phyloP scores from a whole-genome alignment of 2,329 filamentous ascomycete species.

The Sphaerulina musiva region DNA sequence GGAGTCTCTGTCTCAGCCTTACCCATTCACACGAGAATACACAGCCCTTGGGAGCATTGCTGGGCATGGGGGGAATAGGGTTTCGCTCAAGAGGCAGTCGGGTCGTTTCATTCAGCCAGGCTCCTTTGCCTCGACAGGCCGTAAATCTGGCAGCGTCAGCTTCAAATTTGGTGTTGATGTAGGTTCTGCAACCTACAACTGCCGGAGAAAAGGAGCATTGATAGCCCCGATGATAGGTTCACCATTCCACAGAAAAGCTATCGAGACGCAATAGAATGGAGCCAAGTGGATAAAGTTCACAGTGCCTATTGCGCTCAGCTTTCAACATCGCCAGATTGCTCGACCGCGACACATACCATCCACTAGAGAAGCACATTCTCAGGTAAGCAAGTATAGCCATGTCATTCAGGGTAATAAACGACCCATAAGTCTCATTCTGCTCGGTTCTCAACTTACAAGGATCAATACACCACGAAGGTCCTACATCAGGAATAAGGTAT shows the following conservation, averaged over 20 bases:
- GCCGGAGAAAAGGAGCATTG: constrained; percentile 58
- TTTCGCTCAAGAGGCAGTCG: constrained; percentile 57
- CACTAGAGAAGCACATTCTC: constrained; percentile 30
- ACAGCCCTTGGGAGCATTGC: constrained; percentile 60
- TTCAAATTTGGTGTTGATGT: constrained; percentile 1
- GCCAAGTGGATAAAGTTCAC: constrained; percentile 77
- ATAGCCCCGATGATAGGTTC: constrained; percentile 63
- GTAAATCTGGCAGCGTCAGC: constrained; percentile 54
- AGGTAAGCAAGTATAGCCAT: neutral
- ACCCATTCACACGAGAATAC: constrained; percentile 60
- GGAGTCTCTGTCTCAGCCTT: neutral
- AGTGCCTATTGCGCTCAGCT: constrained; percentile 44
- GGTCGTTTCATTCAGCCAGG: constrained; percentile 61
- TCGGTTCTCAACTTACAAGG: constrained; percentile 38
- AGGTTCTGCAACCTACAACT: constrained; percentile 11
- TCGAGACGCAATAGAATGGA: constrained; percentile 75
- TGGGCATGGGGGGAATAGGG: constrained; percentile 57
- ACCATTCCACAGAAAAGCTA: constrained; percentile 58
- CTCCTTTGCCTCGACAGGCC: constrained; percentile 58
- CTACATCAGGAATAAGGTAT: constrained; percentile 55
- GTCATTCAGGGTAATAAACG: no score
- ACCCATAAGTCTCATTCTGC: neutral
- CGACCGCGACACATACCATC: constrained; percentile 47
- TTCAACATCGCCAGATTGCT: neutral
- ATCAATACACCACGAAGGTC: constrained; percentile 68